A percentile compares a stretch with the other conserved stretches of the same genome.
Conservation (phyloP, 768 basidiomycete species). For the Scleroderma citrinum region DNA sequence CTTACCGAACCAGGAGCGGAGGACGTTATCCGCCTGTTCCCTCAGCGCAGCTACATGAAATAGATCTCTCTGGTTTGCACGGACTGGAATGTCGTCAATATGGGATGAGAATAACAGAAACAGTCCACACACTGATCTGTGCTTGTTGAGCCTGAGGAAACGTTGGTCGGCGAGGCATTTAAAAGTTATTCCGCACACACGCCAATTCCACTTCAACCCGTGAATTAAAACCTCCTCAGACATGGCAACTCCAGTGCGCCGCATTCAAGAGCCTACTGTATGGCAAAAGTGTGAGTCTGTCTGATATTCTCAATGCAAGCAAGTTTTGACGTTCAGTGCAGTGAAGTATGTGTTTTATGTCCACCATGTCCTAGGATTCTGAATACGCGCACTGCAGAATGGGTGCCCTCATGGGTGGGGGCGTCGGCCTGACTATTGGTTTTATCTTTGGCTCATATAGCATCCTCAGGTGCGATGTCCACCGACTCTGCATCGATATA, state of each 20-base stretch:
- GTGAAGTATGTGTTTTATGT: conserved; percentile 58
- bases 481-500: neutral
- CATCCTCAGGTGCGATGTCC: conserved; percentile 68
- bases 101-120: neutral
- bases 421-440: conserved; percentile 93
- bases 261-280: conserved; percentile 51
- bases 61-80: conserved; percentile 79
- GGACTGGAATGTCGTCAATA: conserved; percentile 48
- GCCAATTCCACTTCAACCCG: neutral
- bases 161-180: conserved; percentile 29
- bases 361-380: conserved; percentile 3
- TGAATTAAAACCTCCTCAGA: conserved; percentile 2
- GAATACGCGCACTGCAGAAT: conserved; percentile 46
- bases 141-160: conserved; percentile 81
- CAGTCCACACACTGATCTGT: conserved; percentile 66
- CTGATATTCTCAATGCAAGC: neutral
- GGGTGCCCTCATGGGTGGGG: conserved; percentile 89
- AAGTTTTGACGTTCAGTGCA: conserved; percentile 25
- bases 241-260: conserved; percentile 31
- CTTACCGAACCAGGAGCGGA: conserved; percentile 75
- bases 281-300: conserved; percentile 66
- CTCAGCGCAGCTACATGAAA: conserved; percentile 70
- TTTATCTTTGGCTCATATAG: conserved; percentile 96
- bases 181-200: neutral
- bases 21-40: conserved; percentile 68